These are phyloP conservation scores for Penicillium maclennaniae DNA, from an alignment of 495 filamentous ascomycete genomes.

Conservation along the genomic window DNA sequence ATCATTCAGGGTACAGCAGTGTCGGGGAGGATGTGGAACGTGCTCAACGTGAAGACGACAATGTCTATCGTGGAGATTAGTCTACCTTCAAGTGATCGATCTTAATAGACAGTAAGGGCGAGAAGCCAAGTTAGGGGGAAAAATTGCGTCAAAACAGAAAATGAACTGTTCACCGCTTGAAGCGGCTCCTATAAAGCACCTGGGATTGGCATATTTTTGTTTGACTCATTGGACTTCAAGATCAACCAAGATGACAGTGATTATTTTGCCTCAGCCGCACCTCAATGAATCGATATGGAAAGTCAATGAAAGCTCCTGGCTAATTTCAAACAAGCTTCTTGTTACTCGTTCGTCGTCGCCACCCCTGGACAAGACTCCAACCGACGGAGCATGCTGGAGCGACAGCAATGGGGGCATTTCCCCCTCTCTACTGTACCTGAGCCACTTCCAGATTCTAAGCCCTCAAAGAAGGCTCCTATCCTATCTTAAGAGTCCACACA, in stretches of 20 bases:
- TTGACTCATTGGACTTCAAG: slow-evolving; percentile 6
- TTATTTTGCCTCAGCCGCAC: slow-evolving; percentile 7
- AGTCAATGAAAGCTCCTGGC: slow-evolving; percentile 12
- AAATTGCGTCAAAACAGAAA: too few relatives aligned
- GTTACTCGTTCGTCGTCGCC: slow-evolving; percentile 10
- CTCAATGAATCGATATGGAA: slow-evolving; percentile 13
- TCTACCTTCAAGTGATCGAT: too few relatives aligned
- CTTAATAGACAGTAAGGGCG: too few relatives aligned
- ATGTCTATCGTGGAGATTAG: too few relatives aligned
- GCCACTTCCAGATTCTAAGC: slow-evolving; percentile 11
- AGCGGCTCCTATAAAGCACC: slow-evolving; percentile 4
- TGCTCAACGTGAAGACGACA: too few relatives aligned
- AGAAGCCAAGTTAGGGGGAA: too few relatives aligned
- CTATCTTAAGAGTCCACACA: slow-evolving; percentile 9
- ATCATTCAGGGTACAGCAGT: too few relatives aligned
- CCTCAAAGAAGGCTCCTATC: slow-evolving; percentile 5
- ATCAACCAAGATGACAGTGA: slow-evolving; percentile 7
- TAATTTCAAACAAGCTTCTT: slow-evolving; percentile 12
- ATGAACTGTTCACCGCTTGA: too few relatives aligned
- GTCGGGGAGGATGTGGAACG: too few relatives aligned
- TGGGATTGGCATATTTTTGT: background rate
- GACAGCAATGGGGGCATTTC: slow-evolving; percentile 14
- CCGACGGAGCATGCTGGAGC: slow-evolving; percentile 11
- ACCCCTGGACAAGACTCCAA: slow-evolving; percentile 5
- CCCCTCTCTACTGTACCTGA: slow-evolving; percentile 7